Conservation (phyloP, 345 rosid species). For the Eucalyptus marginata region DNA sequence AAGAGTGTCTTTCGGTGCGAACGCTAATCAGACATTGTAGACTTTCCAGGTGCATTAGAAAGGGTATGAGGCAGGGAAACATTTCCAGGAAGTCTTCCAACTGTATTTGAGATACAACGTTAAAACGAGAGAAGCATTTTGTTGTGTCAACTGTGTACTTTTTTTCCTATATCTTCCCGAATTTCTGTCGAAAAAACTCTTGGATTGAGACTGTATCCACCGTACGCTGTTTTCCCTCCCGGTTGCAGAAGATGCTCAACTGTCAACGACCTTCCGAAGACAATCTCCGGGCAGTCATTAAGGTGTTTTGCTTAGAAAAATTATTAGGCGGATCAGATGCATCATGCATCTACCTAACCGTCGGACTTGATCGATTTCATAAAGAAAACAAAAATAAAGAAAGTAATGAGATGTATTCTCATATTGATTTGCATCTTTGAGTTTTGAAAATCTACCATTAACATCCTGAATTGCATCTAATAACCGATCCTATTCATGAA, state of each 20-base stretch:
- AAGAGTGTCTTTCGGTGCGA: neutral
- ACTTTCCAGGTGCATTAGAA: neutral
- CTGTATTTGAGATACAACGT: neutral
- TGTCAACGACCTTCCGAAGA: neutral
- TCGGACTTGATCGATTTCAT: neutral
- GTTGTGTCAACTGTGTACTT: neutral
- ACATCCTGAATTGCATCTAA: neutral
- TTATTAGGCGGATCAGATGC: neutral
- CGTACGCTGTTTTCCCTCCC: neutral
- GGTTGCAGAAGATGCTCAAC: neutral
- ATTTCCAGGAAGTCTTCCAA: neutral
- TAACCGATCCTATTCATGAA: neutral
- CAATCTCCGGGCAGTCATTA: neutral
- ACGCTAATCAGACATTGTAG: neutral
- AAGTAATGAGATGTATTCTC: neutral
- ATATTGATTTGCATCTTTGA: neutral
- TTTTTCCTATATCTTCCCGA: neutral
- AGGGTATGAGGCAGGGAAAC: neutral
- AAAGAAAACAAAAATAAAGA: neutral
- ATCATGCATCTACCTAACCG: neutral
- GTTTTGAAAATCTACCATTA: neutral
- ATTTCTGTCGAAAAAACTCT: neutral
- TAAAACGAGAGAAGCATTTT: neutral
- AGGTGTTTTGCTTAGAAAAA: neutral
- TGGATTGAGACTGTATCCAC: neutral